These are phyloP conservation scores for Solanum chaucha DNA, from an alignment of 257 asterid species.

Conservation along the genomic window DNA sequence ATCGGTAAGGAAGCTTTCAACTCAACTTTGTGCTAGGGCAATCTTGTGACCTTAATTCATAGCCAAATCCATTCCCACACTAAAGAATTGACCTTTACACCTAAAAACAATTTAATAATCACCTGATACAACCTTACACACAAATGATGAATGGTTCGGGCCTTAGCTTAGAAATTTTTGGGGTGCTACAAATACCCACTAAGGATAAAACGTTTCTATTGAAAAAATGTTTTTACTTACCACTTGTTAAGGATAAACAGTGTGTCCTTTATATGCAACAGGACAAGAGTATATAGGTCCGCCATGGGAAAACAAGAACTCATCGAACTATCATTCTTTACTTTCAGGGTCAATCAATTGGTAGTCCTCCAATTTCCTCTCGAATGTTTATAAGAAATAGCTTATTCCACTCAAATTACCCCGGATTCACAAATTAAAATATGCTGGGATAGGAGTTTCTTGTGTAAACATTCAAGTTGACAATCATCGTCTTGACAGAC, in stretches of 20 bases:
- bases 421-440: too few species aligned
- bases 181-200: neutral
- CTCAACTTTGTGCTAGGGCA: too few species aligned
- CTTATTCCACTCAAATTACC: neutral
- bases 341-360: neutral
- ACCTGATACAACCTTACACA: too few species aligned
- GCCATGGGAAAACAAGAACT: neutral
- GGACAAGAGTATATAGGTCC: neutral
- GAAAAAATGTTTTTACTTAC: neutral
- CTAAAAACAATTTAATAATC: too few species aligned
- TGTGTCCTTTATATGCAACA: neutral
- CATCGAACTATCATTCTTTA: neutral
- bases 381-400: neutral
- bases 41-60: too few species aligned
- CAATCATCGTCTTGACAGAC: neutral
- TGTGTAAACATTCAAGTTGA: neutral
- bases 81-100: too few species aligned
- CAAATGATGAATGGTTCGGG: too few species aligned
- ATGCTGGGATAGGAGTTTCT: neutral
- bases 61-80: too few species aligned
- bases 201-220: neutral
- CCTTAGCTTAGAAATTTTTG: too few species aligned
- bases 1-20: too few species aligned
- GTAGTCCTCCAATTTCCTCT: neutral
- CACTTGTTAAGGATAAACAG: neutral